Evolutionary conservation across 169 alveolate species (phyloP).

Genomic region (Prorocentrum cordatum): DNA sequence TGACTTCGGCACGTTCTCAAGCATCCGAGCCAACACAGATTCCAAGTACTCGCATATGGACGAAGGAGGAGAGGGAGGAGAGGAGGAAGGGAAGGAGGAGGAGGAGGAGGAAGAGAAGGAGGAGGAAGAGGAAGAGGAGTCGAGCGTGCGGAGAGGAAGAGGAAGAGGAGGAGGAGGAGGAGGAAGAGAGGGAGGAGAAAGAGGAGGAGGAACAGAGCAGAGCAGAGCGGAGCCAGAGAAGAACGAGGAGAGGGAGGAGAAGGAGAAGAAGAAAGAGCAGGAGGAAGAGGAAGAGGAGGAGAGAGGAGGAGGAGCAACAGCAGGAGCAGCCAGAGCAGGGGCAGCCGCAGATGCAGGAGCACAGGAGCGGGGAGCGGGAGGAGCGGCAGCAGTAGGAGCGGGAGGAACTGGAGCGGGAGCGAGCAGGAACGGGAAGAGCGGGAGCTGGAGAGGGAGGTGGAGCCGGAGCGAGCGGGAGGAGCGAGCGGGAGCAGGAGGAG

Average conservation of each 20-base stretch:
- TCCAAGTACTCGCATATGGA: neutral
- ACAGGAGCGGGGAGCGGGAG: too few relatives aligned
- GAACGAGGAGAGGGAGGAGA: neutral
- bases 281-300: neutral
- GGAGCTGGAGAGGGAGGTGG: too few relatives aligned
- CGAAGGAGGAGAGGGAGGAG: neutral
- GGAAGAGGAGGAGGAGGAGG: neutral
- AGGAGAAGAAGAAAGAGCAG: neutral
- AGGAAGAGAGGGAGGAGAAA: neutral
- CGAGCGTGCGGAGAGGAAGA: neutral
- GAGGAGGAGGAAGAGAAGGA: neutral
- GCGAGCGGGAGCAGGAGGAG: too few relatives aligned
- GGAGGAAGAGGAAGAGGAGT: neutral
- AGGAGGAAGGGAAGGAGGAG: neutral
- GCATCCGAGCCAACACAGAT: too few relatives aligned
- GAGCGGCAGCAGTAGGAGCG: too few relatives aligned
- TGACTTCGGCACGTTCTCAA: too few relatives aligned
- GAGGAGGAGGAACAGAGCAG: neutral
- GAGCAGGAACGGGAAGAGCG: too few relatives aligned
- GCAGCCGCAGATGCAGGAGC: too few relatives aligned
- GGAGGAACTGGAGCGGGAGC: too few relatives aligned
- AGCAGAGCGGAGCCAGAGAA: neutral
- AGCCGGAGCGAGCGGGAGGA: too few relatives aligned
- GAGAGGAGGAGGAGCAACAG: too few relatives aligned
- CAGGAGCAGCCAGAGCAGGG: too few relatives aligned